Base-by-base conservation (phyloP, 148 eudicot genomes). In the Rhododendron kiyosumense region DNA sequence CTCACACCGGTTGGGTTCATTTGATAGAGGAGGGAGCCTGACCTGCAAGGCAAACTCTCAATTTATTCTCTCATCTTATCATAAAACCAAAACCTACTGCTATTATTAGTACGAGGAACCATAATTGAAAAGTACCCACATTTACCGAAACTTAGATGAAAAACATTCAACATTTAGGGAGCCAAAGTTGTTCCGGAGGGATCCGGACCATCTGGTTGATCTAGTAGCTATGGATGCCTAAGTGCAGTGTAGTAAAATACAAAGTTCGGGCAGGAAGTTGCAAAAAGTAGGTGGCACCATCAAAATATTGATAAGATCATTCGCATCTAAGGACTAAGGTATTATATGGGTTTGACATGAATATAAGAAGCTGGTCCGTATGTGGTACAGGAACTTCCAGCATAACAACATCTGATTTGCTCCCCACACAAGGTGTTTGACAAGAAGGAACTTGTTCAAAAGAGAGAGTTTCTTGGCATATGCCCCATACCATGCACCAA, bases 11-110 rank as follows among this genome's bases (percentile, higher is more conserved):
- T 91, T 78, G 71, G 99, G 94, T 1, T 97, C 99, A 12, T 90
- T 95, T n/a, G 98, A 97, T 85, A 97, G 86, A 73, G 99, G 99
- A 22, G 99, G 99, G 85, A 97, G 90, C 89, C 99, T 94, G 41
- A 71, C 20, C 98, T 95, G 94, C 92, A 85, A 84, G 80, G 77
- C 52, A 83, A 76, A 84, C 22, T 79, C 65, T 48, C 11, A 48
- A 45, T 67, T 52, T 51, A 32, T 38, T 69, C 26, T 7, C 46
- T 18, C 61, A 12, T 26, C 46, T 4, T 54, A 52, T 4, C 69
- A 81, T 54, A 81, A 54, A 61, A 81, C 36, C 28, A 34, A 41
- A 81, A 80, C 18, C 13, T 48, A 28, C 18, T 34, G 41, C n/a
- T 51, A 32, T 32, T 80, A 9, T 52, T 49, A 8, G 78, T 48